Base-by-base conservation (phyloP, 2,329 filamentous ascomycete species). In the Trichocomaceae sp. region DNA sequence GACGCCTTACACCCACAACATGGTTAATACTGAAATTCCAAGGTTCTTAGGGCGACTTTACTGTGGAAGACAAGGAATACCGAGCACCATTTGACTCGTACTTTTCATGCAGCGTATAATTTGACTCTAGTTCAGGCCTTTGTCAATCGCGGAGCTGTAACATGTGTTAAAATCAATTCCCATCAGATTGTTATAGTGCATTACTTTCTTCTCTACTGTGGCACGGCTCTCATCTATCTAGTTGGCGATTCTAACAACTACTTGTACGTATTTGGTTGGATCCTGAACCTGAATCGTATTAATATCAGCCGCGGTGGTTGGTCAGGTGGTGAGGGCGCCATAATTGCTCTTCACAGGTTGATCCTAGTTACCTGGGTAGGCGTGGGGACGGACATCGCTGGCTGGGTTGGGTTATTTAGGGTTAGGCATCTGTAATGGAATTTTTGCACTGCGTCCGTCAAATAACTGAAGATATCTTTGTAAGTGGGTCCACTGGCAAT, bases 131-230 rank as follows among this genome's bases (percentile, higher is more conserved):
- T 49, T 8, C 15, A 35, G 8, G 9, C 49, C 5, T 31, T 54
- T 2, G 5, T 35, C 8, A 19, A 47, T n/a, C 26, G 48, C 8
- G 79, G 79, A 8, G 79, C 78, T 13, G 72, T 82, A 20, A 72
- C 78, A 58, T 81, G 79, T 61, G 77, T 79, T 59, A 81, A 82
- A 70, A 81, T 79, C 0, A 81, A 79, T 60, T 72, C 80, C 3
- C 78, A 79, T 0, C 84, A 81, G 1, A 81, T 82, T 13, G 83
- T 85, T 78, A 85, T 86, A 83, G 63, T 62, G 55, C 77, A 81
- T 19, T 23, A 9, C 20, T 26, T 17, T 23, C 29, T 22, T n/a
- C 44, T 41, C 6, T 6, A 26, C 6, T 2, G 9, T 29, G 10
- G 23, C 7, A 26, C 23, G 13, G 29, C 35, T 33, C 7, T 31